Percentiles rank a stretch among this genome's conserved stretches.
Conservation (phyloP, 2,329 filamentous ascomycete genomes). For the Diplodia seriata region DNA sequence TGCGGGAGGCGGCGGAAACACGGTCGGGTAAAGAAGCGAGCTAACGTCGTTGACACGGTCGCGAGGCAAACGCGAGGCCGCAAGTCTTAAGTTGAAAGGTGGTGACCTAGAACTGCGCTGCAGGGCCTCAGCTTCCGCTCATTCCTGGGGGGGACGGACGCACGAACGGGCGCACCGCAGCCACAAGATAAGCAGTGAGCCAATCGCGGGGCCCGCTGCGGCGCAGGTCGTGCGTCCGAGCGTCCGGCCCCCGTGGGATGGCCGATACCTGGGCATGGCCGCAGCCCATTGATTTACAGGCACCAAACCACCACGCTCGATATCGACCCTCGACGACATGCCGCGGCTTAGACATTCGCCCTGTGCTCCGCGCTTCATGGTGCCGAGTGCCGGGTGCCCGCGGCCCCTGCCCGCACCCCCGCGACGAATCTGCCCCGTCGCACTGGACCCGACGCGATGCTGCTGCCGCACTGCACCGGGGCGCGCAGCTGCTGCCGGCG, state of each 20-base stretch:
- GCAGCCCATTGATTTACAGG: conserved; percentile 7
- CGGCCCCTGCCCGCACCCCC: neutral
- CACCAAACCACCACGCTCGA: conserved; percentile 21
- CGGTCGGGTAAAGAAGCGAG: conserved; percentile 9
- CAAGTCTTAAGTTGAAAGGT: conserved; percentile 19
- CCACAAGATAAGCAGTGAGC: conserved; percentile 28
- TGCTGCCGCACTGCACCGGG: conserved; percentile 1
- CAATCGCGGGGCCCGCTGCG: conserved; percentile 17
- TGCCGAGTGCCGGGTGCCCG: neutral
- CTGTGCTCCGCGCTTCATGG: neutral
- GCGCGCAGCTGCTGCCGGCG: conserved; percentile 10
- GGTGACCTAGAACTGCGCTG: neutral
- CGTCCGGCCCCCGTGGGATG: conserved; percentile 40
- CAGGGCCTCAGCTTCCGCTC: conserved; percentile 1
- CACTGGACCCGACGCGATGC: conserved; percentile 5
- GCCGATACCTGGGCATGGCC: conserved; percentile 6
- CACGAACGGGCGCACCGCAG: conserved; percentile 20
- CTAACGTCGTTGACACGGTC: conserved; percentile 18
- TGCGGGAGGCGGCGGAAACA: conserved; percentile 9
- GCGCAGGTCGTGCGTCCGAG: conserved; percentile 36
- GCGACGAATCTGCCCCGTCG: conserved; percentile 10
- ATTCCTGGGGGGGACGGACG: conserved; percentile 2
- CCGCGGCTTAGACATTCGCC: conserved; percentile 8
- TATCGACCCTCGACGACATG: neutral
- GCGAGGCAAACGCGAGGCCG: conserved; percentile 23